Conservation (phyloP, 192 early-diverging fungal species). For the Paraglomus occultum region DNA sequence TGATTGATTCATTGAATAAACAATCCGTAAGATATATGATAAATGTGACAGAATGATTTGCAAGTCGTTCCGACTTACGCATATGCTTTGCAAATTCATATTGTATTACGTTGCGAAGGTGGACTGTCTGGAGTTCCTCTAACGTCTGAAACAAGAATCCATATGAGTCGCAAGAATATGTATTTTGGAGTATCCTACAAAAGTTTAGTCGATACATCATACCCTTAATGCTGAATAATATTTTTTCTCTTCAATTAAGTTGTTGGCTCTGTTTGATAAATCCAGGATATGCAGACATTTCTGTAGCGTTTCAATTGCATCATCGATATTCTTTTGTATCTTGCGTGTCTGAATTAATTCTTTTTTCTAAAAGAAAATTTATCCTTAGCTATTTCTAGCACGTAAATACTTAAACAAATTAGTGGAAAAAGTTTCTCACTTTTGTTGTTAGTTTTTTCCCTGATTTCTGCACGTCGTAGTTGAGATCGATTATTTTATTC, state of each 20-base stretch:
- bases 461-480: constrained; percentile 77
- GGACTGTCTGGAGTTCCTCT: constrained; percentile 74
- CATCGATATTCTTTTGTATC: constrained; percentile 85
- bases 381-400: constrained; percentile 8
- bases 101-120: constrained; percentile 69
- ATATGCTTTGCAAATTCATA: constrained; percentile 86
- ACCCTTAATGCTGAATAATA: constrained; percentile 92
- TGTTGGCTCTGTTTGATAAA: constrained; percentile 79
- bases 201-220: constrained; percentile 10
- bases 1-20: constrained; percentile 34
- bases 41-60: background rate
- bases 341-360: constrained; percentile 74
- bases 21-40: background rate
- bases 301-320: constrained; percentile 74
- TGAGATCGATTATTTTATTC: constrained; percentile 81
- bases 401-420: background rate
- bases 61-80: constrained; percentile 43
- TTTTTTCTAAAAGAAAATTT: constrained; percentile 59
- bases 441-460: constrained; percentile 81
- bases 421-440: constrained; percentile 38
- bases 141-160: constrained; percentile 59
- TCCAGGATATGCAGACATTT: constrained; percentile 86
- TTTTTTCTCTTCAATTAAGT: constrained; percentile 74
- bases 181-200: background rate
- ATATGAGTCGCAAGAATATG: background rate